Base-by-base conservation (phyloP, 371 early-diverging fungal genomes). In the Mortierella sp. region DNA sequence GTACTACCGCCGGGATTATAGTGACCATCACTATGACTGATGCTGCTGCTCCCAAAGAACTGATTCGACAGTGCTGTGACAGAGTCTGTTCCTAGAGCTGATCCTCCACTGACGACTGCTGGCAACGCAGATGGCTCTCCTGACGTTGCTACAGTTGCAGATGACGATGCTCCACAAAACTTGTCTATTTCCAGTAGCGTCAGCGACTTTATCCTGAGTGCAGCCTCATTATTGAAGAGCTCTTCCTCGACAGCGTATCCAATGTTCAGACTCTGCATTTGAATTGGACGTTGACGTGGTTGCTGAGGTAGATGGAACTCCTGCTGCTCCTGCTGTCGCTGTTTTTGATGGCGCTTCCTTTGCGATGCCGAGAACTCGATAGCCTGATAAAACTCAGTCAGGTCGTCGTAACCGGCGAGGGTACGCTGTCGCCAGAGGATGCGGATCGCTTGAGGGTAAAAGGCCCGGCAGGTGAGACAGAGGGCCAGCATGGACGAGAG, bases 361-460 rank as follows among this genome's bases (percentile, higher is more conserved):
- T 65, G 67, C 21, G 72, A 51, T 9, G 63, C 56, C 19, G 69
- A 73, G 30, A 73, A 73, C 34, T 73, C 68, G 47, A 76, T 70
- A n/a, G 78, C 70, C 32, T 61, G 65, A 54, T 76, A 76, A 21
- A 76, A 76, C 41, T 70, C 70, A 0, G 50, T 49, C 31, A 76
- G 44, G 41, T 76, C 78, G 12, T 70, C 70, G 58, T 52, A 55
- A 32, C 37, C 61, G 61, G 78, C 57, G 60, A 76, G 70, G 44
- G 70, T 76, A 41, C 78, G 57, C 53, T 76, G 78, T 34, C 70
- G 58, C 78, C 78, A 76, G 3, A 76, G 58, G 43, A 76, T 55
- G 8, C 78, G 78, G 51, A 76, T 56, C 34, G 78, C 78, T 39
- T 76, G 78, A 7, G 70, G 70, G 44, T 76, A 76, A 50, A 76